A percentile compares a stretch with the other conserved stretches of the same genome.
Conservation (phyloP, 2,329 filamentous ascomycete genomes). For the Xylaria sp. region DNA sequence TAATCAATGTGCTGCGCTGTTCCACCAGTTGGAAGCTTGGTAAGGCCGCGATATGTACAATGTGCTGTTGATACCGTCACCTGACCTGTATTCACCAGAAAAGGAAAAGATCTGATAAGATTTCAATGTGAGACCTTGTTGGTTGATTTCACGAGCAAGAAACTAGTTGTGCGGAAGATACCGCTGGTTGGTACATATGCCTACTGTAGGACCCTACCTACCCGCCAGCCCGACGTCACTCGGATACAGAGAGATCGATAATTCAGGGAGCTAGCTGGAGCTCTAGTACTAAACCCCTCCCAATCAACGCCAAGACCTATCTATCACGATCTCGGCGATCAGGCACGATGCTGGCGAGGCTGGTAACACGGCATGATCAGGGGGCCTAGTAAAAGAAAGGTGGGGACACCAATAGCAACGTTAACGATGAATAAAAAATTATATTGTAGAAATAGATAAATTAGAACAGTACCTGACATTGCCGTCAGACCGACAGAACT, state of each 20-base stretch:
- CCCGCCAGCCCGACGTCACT: neutral
- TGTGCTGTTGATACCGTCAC: neutral
- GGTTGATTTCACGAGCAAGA: neutral
- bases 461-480: too few species aligned
- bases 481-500: neutral
- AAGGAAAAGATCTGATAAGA: neutral
- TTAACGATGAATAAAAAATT: neutral
- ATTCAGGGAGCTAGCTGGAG: neutral
- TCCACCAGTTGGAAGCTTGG: neutral
- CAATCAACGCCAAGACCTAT: neutral
- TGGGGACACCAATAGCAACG: neutral
- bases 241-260: neutral
- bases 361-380: slow-evolving; percentile 5
- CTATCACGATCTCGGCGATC: slow-evolving; percentile 11
- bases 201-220: neutral
- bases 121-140: neutral
- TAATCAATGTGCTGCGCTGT: neutral
- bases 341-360: neutral
- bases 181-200: too few species aligned
- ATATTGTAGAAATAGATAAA: neutral
- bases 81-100: neutral
- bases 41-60: neutral
- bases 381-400: neutral
- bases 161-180: neutral
- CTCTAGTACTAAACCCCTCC: neutral